A percentile compares a stretch with the other conserved stretches of the same genome.
These are phyloP conservation scores for Basipetospora chlamydospora DNA, from an alignment of 2,329 filamentous ascomycete genomes.

Conservation along the genomic window DNA sequence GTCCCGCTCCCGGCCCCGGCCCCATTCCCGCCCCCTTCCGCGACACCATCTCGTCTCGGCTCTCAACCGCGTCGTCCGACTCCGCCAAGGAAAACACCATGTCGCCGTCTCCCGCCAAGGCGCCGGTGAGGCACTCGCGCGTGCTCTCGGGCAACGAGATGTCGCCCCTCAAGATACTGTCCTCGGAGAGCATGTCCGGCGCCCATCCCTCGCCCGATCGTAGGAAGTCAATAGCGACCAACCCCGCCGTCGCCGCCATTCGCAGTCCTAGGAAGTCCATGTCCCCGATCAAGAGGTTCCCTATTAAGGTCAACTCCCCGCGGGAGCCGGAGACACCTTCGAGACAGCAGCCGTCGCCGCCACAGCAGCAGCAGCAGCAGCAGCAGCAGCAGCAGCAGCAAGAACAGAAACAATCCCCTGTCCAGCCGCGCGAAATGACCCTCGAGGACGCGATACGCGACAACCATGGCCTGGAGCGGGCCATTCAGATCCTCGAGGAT, in stretches of 20 bases:
- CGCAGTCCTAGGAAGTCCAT: slow-evolving; percentile 30
- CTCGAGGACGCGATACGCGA: slow-evolving; percentile 39
- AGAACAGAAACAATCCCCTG: too few relatives aligned
- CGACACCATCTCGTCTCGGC: not conserved
- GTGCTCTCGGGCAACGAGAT: slow-evolving; percentile 42
- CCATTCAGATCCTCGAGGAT: slow-evolving; percentile 50
- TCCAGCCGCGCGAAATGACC: slow-evolving; percentile 24
- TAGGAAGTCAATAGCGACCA: slow-evolving; percentile 9
- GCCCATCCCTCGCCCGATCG: slow-evolving; percentile 11
- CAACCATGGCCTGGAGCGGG: slow-evolving; percentile 41
- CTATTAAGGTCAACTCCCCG: slow-evolving; percentile 36
- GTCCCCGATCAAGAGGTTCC: slow-evolving; percentile 43
- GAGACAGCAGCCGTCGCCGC: slow-evolving; percentile 7
- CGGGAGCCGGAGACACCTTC: slow-evolving; percentile 7
- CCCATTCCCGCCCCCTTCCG: too few relatives aligned
- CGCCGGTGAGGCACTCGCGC: slow-evolving; percentile 23
- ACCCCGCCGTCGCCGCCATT: slow-evolving; percentile 12
- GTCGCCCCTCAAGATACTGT: slow-evolving; percentile 42
- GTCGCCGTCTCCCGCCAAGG: slow-evolving; percentile 4
- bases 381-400: too few relatives aligned
- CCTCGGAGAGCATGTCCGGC: slow-evolving; percentile 13
- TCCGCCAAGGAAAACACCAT: slow-evolving; percentile 4
- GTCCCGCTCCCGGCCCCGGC: not conserved
- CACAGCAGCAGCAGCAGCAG: too few relatives aligned
- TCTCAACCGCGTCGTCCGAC: not conserved